A percentile compares a stretch with the other conserved stretches of the same genome.
Evolutionary conservation across 2,329 filamentous ascomycete genomes (phyloP).

Genomic region (Didymella pinodella): DNA sequence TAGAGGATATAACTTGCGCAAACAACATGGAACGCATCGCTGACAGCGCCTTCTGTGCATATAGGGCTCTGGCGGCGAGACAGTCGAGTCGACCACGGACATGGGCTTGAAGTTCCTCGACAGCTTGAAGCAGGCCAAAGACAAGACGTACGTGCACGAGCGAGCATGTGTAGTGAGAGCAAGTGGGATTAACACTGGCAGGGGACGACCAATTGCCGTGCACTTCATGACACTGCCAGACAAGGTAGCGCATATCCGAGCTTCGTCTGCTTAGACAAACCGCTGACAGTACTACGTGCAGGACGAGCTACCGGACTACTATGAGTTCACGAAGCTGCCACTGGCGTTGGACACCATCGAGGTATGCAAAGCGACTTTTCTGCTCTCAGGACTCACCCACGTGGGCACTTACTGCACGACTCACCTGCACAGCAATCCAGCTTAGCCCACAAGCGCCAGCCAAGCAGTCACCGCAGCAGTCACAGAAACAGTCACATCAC

Average conservation of each 20-base stretch:
- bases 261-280: conserved; percentile 10
- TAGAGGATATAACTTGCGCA: not conserved
- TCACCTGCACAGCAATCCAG: conserved; percentile 2
- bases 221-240: conserved; percentile 78
- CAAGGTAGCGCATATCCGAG: conserved; percentile 48
- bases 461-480: conserved; percentile 1
- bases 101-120: conserved; percentile 77
- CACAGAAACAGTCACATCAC: not conserved
- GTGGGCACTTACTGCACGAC: not conserved
- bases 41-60: conserved; percentile 37
- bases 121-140: conserved; percentile 76
- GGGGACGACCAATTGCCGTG: conserved; percentile 74
- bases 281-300: conserved; percentile 44
- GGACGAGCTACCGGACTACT: conserved; percentile 75
- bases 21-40: conserved; percentile 23
- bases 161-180: not conserved
- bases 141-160: conserved; percentile 74
- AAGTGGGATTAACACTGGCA: conserved; percentile 42
- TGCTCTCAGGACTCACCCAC: not conserved
- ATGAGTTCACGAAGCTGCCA: conserved; percentile 77
- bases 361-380: conserved; percentile 46
- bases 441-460: not conserved
- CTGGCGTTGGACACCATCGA: conserved; percentile 81
- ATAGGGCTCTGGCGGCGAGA: conserved; percentile 59
- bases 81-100: conserved; percentile 71